phyloP scores from a whole-genome alignment of 169 alveolate genomes.

The Blepharisma undulans region DNA sequence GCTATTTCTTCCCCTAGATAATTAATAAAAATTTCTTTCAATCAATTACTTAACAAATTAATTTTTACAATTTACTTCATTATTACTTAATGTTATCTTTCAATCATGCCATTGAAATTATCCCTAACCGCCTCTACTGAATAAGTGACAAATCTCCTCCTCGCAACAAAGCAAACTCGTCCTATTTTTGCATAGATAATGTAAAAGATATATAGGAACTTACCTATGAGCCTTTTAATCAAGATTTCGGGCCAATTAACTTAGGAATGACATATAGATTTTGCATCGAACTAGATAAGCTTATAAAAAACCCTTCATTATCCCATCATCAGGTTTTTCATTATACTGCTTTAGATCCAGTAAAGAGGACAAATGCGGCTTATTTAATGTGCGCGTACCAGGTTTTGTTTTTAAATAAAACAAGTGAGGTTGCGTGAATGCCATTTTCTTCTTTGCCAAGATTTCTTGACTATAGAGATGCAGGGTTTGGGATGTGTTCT shows the following conservation, averaged over 20 bases:
- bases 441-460: background rate
- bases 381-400: constrained; percentile 36
- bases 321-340: background rate
- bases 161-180: constrained; percentile 31
- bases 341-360: background rate
- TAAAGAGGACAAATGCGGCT: constrained; percentile 35
- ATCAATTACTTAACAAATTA: background rate
- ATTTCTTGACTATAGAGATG: constrained; percentile 8
- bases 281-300: constrained; percentile 43
- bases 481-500: constrained; percentile 6
- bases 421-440: constrained; percentile 25
- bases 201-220: constrained; percentile 62
- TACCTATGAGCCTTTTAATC: constrained; percentile 91
- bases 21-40: background rate
- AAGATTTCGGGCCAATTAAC: constrained; percentile 94
- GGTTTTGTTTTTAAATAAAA: background rate
- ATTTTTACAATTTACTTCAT: background rate
- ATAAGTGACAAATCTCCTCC: constrained; percentile 33
- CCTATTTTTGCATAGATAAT: constrained; percentile 79
- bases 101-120: constrained; percentile 17
- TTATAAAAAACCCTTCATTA: background rate
- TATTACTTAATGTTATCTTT: background rate
- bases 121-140: constrained; percentile 22
- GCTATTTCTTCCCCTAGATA: background rate
- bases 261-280: constrained; percentile 87